These are phyloP conservation scores for Xylaria sp. DNA, from an alignment of 2,329 filamentous ascomycete genomes.

Conservation along the genomic window DNA sequence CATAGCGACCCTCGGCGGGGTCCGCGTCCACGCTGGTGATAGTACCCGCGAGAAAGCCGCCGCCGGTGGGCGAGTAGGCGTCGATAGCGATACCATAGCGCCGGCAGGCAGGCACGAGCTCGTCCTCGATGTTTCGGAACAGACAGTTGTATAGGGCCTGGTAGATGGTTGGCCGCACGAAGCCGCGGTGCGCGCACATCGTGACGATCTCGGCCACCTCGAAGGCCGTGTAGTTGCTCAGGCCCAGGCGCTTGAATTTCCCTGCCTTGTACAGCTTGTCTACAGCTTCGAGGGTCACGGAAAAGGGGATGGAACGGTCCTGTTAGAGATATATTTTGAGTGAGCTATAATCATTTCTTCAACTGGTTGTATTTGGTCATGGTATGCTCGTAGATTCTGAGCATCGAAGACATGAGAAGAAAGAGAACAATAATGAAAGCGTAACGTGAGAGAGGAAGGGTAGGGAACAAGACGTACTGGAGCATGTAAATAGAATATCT, in stretches of 20 bases:
- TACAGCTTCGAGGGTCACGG: slow-evolving; percentile 78
- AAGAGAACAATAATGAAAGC: too few relatives aligned
- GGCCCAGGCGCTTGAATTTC: slow-evolving; percentile 80
- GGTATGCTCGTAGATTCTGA: neutral
- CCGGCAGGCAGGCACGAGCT: slow-evolving; percentile 77
- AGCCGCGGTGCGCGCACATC: slow-evolving; percentile 78
- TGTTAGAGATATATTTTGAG: neutral
- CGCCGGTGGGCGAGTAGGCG: slow-evolving; percentile 83
- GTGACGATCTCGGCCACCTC: slow-evolving; percentile 87
- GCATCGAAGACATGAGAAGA: too few relatives aligned
- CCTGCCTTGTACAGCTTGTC: slow-evolving; percentile 84
- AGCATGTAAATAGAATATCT: slow-evolving; percentile 79
- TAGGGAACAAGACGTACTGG: slow-evolving; percentile 33
- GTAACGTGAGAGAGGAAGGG: too few relatives aligned
- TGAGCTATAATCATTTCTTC: too few relatives aligned
- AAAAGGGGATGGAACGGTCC: slow-evolving; percentile 75
- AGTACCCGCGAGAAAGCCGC: slow-evolving; percentile 81
- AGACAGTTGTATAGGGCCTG: slow-evolving; percentile 78
- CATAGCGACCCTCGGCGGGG: slow-evolving; percentile 76
- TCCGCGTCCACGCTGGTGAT: slow-evolving; percentile 71
- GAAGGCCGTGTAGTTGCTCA: slow-evolving; percentile 85
- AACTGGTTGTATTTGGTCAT: neutral
- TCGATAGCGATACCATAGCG: slow-evolving; percentile 82
- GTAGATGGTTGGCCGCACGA: slow-evolving; percentile 85
- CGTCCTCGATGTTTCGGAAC: slow-evolving; percentile 76